A percentile compares a stretch with the other conserved stretches of the same genome.
These are phyloP conservation scores for Boletus rex-veris DNA, from an alignment of 768 basidiomycete genomes.

Conservation along the genomic window DNA sequence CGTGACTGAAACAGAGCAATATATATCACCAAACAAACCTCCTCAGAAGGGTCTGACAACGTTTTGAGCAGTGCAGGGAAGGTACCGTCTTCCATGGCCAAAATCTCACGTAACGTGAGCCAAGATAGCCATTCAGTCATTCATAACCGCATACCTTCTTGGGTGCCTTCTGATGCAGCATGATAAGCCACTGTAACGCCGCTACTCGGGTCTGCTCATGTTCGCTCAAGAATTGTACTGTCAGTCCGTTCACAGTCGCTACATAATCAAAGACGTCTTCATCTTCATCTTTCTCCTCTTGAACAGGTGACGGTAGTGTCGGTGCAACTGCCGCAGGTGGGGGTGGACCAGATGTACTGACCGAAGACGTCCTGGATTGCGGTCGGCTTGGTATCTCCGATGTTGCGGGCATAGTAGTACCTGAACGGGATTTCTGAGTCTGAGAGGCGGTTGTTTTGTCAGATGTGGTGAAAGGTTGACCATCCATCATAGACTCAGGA, in stretches of 20 bases:
- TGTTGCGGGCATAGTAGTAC: conserved; percentile 22
- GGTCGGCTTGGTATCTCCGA: conserved; percentile 50
- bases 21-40: conserved; percentile 49
- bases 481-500: conserved; percentile 42
- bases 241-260: conserved; percentile 87
- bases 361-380: conserved; percentile 57
- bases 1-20: background rate
- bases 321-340: conserved; percentile 32
- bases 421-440: conserved; percentile 22
- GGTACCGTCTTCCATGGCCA: conserved; percentile 95
- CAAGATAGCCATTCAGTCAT: background rate
- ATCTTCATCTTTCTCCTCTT: conserved; percentile 47
- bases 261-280: conserved; percentile 87
- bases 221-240: conserved; percentile 92
- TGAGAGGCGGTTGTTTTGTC: conserved; percentile 42
- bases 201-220: conserved; percentile 96
- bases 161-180: conserved; percentile 97
- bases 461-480: conserved; percentile 25
- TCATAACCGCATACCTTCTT: conserved; percentile 61
- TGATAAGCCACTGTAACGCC: conserved; percentile 95
- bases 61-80: conserved; percentile 96
- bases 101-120: conserved; percentile 51
- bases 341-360: conserved; percentile 36
- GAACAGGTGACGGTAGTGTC: conserved; percentile 26
- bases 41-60: conserved; percentile 93